These are phyloP conservation scores for Vigna reflexopilosa DNA, from an alignment of 306 rosid species.

Conservation along the genomic window DNA sequence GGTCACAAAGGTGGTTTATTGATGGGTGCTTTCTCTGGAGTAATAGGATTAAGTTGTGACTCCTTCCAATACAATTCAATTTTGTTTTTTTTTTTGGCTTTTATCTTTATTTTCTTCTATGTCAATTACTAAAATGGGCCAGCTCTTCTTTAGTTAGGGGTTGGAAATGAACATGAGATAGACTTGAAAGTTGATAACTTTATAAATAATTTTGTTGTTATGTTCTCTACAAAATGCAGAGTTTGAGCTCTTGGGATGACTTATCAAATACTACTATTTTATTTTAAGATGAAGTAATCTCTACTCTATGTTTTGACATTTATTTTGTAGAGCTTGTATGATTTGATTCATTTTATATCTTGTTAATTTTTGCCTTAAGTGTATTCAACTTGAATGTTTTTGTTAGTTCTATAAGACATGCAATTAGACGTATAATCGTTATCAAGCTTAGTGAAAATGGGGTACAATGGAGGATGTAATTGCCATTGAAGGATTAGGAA, in stretches of 20 bases:
- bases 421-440: constrained; percentile 17
- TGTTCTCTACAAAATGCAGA: constrained; percentile 56
- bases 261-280: constrained; percentile 63
- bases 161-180: constrained; percentile 19
- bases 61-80: constrained; percentile 66
- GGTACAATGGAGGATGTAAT: constrained; percentile 65
- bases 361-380: constrained; percentile 26
- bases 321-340: constrained; percentile 9
- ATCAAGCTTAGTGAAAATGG: constrained; percentile 68
- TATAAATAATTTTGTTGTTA: constrained; percentile 23
- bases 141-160: not conserved
- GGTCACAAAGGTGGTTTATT: constrained; percentile 42
- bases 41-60: constrained; percentile 69
- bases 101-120: constrained; percentile 7
- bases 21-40: constrained; percentile 96
- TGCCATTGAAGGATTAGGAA: constrained; percentile 92
- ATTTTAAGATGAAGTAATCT: constrained; percentile 68
- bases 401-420: constrained; percentile 10
- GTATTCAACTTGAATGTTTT: constrained; percentile 26
- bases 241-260: constrained; percentile 58
- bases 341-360: constrained; percentile 21
- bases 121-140: constrained; percentile 1
- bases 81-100: not conserved
- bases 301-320: constrained; percentile 25
- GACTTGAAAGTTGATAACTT: constrained; percentile 34